phyloP scores from a whole-genome alignment of 495 filamentous ascomycete species.

The Niebla homalea region DNA sequence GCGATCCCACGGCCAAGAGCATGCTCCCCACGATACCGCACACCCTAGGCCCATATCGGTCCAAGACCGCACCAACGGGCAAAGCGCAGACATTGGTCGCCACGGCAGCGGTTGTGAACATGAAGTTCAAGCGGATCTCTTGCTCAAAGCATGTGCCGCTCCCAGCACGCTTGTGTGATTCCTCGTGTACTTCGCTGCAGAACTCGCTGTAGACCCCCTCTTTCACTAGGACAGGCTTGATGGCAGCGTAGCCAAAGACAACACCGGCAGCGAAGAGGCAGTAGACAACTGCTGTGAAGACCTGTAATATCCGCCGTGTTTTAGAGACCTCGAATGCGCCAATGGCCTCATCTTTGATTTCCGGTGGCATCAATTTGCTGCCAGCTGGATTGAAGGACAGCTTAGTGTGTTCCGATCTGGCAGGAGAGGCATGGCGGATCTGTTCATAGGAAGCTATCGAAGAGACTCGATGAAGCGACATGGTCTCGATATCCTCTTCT shows the following conservation, averaged over 20 bases:
- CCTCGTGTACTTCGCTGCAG: conserved; percentile 31
- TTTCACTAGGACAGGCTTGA: conserved; percentile 54
- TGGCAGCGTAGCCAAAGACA: conserved; percentile 62
- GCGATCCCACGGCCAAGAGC: conserved; percentile 41
- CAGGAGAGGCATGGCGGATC: conserved; percentile 15
- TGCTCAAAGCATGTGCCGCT: conserved; percentile 48
- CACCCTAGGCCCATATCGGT: conserved; percentile 51
- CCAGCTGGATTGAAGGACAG: conserved; percentile 15
- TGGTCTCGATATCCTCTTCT: neutral
- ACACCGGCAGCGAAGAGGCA: conserved; percentile 55
- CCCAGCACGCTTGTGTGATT: conserved; percentile 23
- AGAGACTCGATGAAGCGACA: conserved; percentile 19
- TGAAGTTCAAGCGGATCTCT: conserved; percentile 54
- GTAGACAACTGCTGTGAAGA: conserved; percentile 42
- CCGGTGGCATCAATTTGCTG: conserved; percentile 2
- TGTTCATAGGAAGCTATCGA: conserved; percentile 20
- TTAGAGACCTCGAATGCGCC: conserved; percentile 41
- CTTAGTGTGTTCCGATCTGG: conserved; percentile 19
- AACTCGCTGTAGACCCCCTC: conserved; percentile 51
- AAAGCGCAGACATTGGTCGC: conserved; percentile 55
- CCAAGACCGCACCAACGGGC: conserved; percentile 51
- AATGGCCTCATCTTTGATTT: conserved; percentile 21
- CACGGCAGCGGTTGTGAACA: conserved; percentile 57
- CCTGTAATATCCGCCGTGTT: conserved; percentile 40
- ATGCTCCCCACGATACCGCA: conserved; percentile 42